Evolutionary conservation across 257 asterid species (phyloP), one percentile per base, ranked within the genome.

Genomic region (Echites panduratus): DNA sequence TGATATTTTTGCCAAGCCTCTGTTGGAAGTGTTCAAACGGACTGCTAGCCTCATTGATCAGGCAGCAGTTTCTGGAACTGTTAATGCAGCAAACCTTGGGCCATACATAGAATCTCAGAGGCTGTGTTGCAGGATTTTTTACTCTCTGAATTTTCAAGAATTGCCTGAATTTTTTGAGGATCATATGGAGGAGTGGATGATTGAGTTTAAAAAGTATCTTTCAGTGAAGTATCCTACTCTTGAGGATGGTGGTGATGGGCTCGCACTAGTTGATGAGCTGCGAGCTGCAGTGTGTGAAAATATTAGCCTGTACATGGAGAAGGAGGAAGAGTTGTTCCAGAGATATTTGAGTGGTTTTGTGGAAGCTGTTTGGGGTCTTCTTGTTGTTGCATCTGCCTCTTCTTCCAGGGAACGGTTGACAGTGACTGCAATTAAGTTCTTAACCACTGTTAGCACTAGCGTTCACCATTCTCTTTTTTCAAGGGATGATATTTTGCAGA

Each of bases 101-200:
- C 90, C 80, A 12, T 90, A 85, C 77, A 77, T 95, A 38, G 98
- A 92, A 80, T 86, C 97, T 9, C 98, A 90, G 85, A 87, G 90
- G 85, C 54, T 90, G 78, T 95, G 98, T 71, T 95, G 99, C 80
- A 82, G 91, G 80, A 85, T 92, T 27, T 92, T 95, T 77, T 84
- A 80, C 82, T 95, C 98, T 4, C 79, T 95, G 72, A 91, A 90
- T 77, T 90, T 83, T 78, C 84, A 85, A 82, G 97, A 89, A 71
- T 75, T 89, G 84, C 98, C 96, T 0, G 96, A 92, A 85, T 90
- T 90, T 79, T 95, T 91, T 62, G 97, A 92, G 90, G 96, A 90
- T 71, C 94, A 90, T 76, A 85, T 95, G 96, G 84, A 79, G 68
- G 97, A 90, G 76, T 95, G 99, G 98, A 87, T 95, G 99, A 49